phyloP scores from a whole-genome alignment of 148 eudicot genomes.

The Arctostaphylos glauca region DNA sequence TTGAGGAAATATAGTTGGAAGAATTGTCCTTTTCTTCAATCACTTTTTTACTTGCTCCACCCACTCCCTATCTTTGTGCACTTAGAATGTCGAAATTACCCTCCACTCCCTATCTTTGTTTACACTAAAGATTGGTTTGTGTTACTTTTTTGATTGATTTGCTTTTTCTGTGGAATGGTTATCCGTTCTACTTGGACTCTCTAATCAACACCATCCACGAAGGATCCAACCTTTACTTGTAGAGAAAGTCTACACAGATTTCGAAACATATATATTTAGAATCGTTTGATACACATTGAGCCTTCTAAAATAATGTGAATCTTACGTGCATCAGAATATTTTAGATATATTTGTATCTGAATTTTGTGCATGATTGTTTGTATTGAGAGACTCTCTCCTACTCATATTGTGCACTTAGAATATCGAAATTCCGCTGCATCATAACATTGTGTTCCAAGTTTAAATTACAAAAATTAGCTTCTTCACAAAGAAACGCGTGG shows the following conservation, averaged over 20 bases:
- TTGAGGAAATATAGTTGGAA: background rate
- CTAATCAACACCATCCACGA: background rate
- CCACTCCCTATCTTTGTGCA: slow-evolving; percentile 2
- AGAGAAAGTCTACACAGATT: too few species aligned
- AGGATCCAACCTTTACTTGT: background rate
- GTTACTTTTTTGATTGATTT: slow-evolving; percentile 10
- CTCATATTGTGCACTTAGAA: background rate
- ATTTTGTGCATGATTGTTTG: too few species aligned
- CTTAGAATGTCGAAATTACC: background rate
- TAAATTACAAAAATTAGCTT: background rate
- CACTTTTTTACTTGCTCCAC: slow-evolving; percentile 7
- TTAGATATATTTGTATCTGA: too few species aligned
- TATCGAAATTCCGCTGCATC: background rate
- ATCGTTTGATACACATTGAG: too few species aligned
- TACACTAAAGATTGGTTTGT: background rate
- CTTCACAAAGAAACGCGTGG: background rate
- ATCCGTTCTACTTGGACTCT: background rate
- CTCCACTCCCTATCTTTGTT: background rate
- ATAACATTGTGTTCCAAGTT: background rate
- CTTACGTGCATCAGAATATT: too few species aligned
- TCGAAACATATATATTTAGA: too few species aligned
- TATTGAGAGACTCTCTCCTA: background rate
- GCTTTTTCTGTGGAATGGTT: background rate
- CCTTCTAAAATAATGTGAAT: too few species aligned
- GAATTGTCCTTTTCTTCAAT: slow-evolving; percentile 17